Evolutionary conservation across 129 eudicot genomes (phyloP), one percentile per base, ranked within the genome.

Genomic region (Escallonia herrerae): DNA sequence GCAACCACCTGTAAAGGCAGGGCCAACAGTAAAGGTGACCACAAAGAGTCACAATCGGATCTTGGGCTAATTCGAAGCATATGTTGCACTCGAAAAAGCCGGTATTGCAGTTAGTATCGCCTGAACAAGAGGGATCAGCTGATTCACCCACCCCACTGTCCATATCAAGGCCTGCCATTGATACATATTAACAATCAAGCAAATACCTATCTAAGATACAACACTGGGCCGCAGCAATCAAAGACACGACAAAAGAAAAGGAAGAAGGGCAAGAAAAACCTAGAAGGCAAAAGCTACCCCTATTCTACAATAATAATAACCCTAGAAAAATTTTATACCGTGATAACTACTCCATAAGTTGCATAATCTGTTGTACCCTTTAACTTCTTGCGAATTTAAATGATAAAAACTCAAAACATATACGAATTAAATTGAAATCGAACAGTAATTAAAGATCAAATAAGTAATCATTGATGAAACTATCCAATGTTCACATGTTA

Each of bases 21-120:
- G 95, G 85, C 95, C 95, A 87, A 62, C 95, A 87, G 60, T 83
- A 87, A 62, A 87, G 95, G 72, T 87, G 95, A 15, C 95, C 95
- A 4, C 95, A 87, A 15, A 87, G 86, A 8, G 95, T 83, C 40
- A 87, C 95, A 47, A 81, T 65, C 6, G 95, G 95, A 53, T 83
- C 87, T 78, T 81, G 87, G 56, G 90, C 90, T 61, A 87, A 70
- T 67, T 87, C 87, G 0, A 87, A 87, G 67, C 95, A 87, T 64
- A 87, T 83, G 75, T 87, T 83, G 83, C 95, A 86, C 55, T 86
- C 90, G 47, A 86, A 86, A 60, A 76, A 60, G 47, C 79, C 90
- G 22, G 76, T 58, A n/a, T 74, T 78, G 45, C 10, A 49, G 43
- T 41, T 52, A 14, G 2, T 55, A 43, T 69, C 66, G 3, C 65